Conservation (phyloP, 2,329 filamentous ascomycete genomes). For the Ophiostoma australiae region DNA sequence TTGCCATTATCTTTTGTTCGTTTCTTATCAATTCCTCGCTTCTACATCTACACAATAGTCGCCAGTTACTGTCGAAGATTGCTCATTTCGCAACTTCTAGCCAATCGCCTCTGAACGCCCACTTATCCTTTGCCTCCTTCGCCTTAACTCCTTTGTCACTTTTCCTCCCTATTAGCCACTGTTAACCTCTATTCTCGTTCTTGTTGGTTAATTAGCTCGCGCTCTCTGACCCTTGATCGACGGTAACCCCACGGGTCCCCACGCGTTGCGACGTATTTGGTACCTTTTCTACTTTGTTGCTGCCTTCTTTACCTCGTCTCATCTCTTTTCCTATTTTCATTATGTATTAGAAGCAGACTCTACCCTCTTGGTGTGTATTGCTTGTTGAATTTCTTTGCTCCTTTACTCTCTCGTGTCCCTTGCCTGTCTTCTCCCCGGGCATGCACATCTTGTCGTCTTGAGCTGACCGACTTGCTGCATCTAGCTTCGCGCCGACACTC, state of each 20-base stretch:
- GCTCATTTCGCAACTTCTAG: background rate
- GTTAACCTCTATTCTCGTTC: background rate
- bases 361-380: background rate
- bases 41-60: background rate
- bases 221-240: constrained; percentile 7
- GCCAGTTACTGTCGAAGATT: background rate
- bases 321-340: constrained; percentile 10
- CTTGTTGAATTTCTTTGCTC: background rate
- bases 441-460: background rate
- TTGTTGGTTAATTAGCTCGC: background rate
- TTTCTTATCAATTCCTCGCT: background rate
- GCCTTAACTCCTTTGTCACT: background rate
- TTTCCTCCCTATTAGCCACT: no score
- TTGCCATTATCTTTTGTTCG: background rate
- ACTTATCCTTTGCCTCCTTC: background rate
- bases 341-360: constrained; percentile 8
- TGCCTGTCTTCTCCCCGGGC: background rate
- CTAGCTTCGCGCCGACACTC: background rate
- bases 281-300: background rate
- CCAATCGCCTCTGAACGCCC: background rate
- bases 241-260: background rate
- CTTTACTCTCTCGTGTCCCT: background rate
- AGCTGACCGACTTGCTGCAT: background rate
- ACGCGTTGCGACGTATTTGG: background rate
- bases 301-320: background rate